These are phyloP conservation scores for Gleditsia sinensis DNA, from an alignment of 306 rosid species.

Conservation along the genomic window DNA sequence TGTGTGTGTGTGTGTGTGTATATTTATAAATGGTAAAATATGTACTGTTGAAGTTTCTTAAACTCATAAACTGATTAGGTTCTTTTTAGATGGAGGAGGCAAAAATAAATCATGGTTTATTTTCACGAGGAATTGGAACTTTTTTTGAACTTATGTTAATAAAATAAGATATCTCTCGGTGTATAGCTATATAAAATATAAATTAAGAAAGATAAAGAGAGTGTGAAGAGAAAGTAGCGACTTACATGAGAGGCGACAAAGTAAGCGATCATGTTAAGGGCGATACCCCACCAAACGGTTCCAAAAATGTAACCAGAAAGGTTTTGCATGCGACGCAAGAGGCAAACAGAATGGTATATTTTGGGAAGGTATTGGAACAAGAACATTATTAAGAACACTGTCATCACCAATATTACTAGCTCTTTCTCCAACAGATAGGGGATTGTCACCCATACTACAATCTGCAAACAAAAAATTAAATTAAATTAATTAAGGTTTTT, in stretches of 20 bases:
- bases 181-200: no score
- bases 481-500: no score
- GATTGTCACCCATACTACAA: conserved; percentile 72
- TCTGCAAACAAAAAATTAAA: conserved; percentile 44
- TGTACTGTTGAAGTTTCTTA: no score
- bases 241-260: conserved; percentile 97
- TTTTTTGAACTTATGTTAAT: no score
- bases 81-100: no score
- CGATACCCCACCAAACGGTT: conserved; percentile 99
- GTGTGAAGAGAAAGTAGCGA: not conserved
- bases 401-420: conserved; percentile 69
- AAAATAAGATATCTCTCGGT: no score
- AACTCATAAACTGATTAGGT: no score
- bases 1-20: no score
- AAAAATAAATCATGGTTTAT: no score
- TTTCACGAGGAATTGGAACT: no score
- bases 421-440: conserved; percentile 71
- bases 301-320: conserved; percentile 87
- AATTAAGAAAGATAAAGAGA: no score
- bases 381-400: conserved; percentile 68
- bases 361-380: conserved; percentile 83
- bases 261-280: conserved; percentile 87
- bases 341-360: conserved; percentile 75
- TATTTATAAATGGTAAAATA: no score
- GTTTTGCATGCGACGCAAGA: conserved; percentile 77